Conservation (phyloP, 768 basidiomycete species). For the Lyophyllum semitale region DNA sequence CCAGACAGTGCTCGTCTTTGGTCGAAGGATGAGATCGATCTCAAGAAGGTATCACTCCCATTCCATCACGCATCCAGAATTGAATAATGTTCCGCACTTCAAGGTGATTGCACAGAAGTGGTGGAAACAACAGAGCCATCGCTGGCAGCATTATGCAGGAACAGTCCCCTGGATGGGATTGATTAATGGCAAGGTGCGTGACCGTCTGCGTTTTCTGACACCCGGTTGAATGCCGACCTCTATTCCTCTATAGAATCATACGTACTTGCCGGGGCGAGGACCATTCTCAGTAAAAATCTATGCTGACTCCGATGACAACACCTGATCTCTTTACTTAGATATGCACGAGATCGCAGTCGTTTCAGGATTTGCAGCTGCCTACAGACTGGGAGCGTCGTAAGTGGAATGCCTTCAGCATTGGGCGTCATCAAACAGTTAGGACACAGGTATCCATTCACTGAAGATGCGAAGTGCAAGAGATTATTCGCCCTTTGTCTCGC, state of each 20-base stretch:
- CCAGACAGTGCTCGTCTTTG: constrained; percentile 37
- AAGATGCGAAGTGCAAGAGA: constrained; percentile 30
- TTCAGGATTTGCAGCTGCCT: constrained; percentile 39
- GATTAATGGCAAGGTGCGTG: constrained; percentile 32
- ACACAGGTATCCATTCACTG: constrained; percentile 31
- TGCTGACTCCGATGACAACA: background rate
- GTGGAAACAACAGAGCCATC: constrained; percentile 57
- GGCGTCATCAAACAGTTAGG: background rate
- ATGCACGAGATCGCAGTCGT: constrained; percentile 42
- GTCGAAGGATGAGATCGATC: constrained; percentile 42
- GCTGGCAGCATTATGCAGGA: constrained; percentile 46
- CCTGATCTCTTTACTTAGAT: constrained; percentile 18
- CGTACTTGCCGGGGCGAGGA: constrained; percentile 40
- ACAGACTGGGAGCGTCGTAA: constrained; percentile 37
- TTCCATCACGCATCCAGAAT: background rate
- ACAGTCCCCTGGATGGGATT: constrained; percentile 40
- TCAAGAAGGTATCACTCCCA: constrained; percentile 24
- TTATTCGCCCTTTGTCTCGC: constrained; percentile 29
- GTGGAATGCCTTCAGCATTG: background rate
- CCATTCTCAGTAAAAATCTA: constrained; percentile 29
- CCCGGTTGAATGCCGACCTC: too few relatives aligned
- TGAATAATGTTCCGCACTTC: background rate
- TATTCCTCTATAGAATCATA: constrained; percentile 25
- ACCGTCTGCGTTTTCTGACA: too few relatives aligned
- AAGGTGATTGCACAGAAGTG: constrained; percentile 44